Conservation (phyloP, 2,329 filamentous ascomycete genomes). For the Sporothrix mexicana region DNA sequence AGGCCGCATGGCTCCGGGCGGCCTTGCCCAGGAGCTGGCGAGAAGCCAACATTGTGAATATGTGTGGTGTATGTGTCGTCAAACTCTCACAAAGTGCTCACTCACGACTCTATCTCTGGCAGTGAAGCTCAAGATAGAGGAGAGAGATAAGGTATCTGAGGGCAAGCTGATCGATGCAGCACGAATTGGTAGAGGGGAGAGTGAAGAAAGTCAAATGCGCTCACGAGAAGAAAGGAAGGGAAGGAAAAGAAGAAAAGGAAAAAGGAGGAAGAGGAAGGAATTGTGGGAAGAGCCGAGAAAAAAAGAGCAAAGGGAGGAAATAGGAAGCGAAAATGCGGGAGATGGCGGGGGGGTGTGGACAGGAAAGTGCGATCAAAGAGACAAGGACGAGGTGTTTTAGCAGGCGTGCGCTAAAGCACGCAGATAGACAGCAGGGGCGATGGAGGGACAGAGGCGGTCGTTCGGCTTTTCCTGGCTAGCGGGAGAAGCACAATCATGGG, state of each 20-base stretch:
- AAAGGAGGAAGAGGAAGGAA: slow-evolving; percentile 34
- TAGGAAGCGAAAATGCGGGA: slow-evolving; percentile 34
- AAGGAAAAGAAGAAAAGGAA: slow-evolving; percentile 6
- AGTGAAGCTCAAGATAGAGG: slow-evolving; percentile 32
- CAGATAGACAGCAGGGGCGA: slow-evolving; percentile 34
- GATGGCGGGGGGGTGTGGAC: slow-evolving; percentile 22
- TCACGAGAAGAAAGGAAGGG: slow-evolving; percentile 20
- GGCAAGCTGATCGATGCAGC: slow-evolving; percentile 27
- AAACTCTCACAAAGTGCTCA: slow-evolving; percentile 26
- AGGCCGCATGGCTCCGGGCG: slow-evolving; percentile 65
- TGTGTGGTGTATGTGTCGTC: slow-evolving; percentile 33
- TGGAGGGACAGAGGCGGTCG: not conserved
- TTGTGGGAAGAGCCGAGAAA: slow-evolving; percentile 35
- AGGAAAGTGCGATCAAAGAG: slow-evolving; percentile 23
- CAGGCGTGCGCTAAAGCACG: slow-evolving; percentile 38
- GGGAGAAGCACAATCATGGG: slow-evolving; percentile 29
- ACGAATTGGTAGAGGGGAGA: slow-evolving; percentile 29
- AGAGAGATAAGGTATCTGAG: slow-evolving; percentile 28
- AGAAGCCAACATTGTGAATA: slow-evolving; percentile 66
- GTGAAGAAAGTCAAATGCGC: slow-evolving; percentile 21
- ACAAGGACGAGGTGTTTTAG: slow-evolving; percentile 43
- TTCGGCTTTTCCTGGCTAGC: slow-evolving; percentile 36
- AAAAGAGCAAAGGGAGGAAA: slow-evolving; percentile 28
- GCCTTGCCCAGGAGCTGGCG: slow-evolving; percentile 71
- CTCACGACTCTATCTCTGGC: slow-evolving; percentile 24